Evolutionary conservation across 805 yeast species (phyloP), one percentile per base, ranked within the genome.

Genomic region (Saccharomycopsis lassenensis): DNA sequence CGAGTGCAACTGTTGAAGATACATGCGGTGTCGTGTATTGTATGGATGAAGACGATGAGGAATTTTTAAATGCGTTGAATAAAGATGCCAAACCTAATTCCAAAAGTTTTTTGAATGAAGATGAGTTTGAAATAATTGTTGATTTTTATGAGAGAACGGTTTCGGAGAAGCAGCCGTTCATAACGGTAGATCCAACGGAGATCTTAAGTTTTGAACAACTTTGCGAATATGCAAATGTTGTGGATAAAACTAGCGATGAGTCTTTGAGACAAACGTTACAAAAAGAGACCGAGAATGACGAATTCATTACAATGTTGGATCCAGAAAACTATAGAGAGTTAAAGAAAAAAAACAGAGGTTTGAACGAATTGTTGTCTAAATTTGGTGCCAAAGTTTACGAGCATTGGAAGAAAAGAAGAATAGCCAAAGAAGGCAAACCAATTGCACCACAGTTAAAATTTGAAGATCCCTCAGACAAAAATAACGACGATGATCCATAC

Each of bases 1-100:
- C 83, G 48, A 81, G 94, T 28, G 93, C 95, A 4, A 89, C 95
- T 0, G 91, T 89, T n/a, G 97, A 91, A 52, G 97, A 91, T 54
- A 82, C 94, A 16, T 67, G 75, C 14, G 95, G 96, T 1, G 74
- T 80, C 31, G 75, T 75, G 14, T 91, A 87, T 58, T 77, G 77
- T 57, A 74, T 91, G 81, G 97, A 91, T 58, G 97, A 89, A 55
- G 67, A 49, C 5, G 98, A 91, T 57, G 93, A 76, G 23, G 71
- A 56, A 40, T 89, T 79, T 50, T 57, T 85, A 33, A 55, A 50
- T 2, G 52, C 61, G 8, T 47, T 68, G 36, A 67, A 69, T 37
- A 55, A 63, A 25, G 50, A 58, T 7, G 50, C 56, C 29, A 59
- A 41, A 46, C 7, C 19, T 30, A 14, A 30, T 21, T 7, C 10